Percentiles rank a stretch among this genome's conserved stretches.
These are phyloP conservation scores for Exophiala viscosa DNA, from an alignment of 2,329 filamentous ascomycete genomes.

Conservation along the genomic window DNA sequence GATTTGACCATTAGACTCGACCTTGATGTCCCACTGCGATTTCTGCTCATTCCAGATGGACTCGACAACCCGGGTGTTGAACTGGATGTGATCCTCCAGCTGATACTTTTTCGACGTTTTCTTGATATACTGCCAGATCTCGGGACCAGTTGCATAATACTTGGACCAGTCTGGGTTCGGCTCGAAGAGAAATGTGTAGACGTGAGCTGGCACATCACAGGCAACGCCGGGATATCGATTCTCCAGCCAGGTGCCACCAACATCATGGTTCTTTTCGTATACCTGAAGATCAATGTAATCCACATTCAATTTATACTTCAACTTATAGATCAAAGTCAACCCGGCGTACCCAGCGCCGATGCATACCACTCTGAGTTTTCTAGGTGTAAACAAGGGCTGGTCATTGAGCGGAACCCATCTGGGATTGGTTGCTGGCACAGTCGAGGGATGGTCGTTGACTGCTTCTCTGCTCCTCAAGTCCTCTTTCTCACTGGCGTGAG, in stretches of 20 bases:
- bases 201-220: conserved; percentile 60
- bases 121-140: conserved; percentile 43
- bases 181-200: conserved; percentile 30
- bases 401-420: no score
- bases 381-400: neutral
- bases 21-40: conserved; percentile 22
- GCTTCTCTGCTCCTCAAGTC: no score
- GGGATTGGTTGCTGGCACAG: no score
- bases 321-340: conserved; percentile 38
- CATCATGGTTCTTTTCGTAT: conserved; percentile 41
- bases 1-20: conserved; percentile 26
- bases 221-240: conserved; percentile 38
- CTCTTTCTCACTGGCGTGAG: no score
- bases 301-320: conserved; percentile 35
- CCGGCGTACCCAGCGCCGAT: conserved; percentile 32
- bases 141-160: conserved; percentile 37
- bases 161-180: conserved; percentile 42
- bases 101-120: conserved; percentile 33
- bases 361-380: conserved; percentile 15
- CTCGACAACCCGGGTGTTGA: conserved; percentile 37
- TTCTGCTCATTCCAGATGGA: conserved; percentile 21
- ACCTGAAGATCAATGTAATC: conserved; percentile 37
- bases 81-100: conserved; percentile 38
- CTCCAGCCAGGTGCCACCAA: conserved; percentile 37
- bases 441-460: no score